Evolutionary conservation across 495 filamentous ascomycete species (phyloP), one percentile per base, ranked within the genome.

Genomic region (Daldinia decipiens): DNA sequence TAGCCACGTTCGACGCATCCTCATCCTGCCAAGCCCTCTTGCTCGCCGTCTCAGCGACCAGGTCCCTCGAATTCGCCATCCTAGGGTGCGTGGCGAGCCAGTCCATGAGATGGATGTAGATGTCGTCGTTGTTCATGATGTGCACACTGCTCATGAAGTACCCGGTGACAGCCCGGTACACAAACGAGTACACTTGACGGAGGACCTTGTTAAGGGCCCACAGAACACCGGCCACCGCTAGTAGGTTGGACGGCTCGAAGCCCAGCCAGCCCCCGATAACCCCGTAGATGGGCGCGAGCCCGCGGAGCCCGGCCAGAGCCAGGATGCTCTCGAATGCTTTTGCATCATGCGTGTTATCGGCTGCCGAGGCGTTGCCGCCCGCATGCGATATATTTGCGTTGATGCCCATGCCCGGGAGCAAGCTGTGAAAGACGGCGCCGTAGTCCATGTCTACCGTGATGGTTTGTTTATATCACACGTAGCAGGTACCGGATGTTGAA

Each of bases 31-130:
- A 88, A 4, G 81, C 80, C 17, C 74, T 82, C 29, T 82, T 84
- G 38, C 78, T 79, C 17, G 79, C 79, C 4, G 87, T 88, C 65
- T 89, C 86, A 0, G 88, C 88, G 59, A 84, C 84, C 27, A 91
- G 75, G 7, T 81, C 78, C n/a, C 87, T 83, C 1, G 86, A 85
- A 19, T 81, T 80, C 43, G 82, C 83, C 40, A 86, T 79, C 47
- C 78, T 79, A 7, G 81, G 83, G 64, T 90, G 87, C 32, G 80
- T 72, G 0, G 86, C 84, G 4, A 91, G 80, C 85, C 87, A 91
- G 29, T 82, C 78, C 80, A 91, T 87, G 40, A 90, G 72, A 62
- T 89, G 84, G 11, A 77, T 67, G 76, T 87, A 90, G 13, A 91
- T 87, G 40, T 88, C 85, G 71, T 92, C 89, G 36, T 79, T 78